A percentile compares a stretch with the other conserved stretches of the same genome.
These are phyloP conservation scores for Cucumis hystrix DNA, from an alignment of 306 rosid genomes.

Conservation along the genomic window DNA sequence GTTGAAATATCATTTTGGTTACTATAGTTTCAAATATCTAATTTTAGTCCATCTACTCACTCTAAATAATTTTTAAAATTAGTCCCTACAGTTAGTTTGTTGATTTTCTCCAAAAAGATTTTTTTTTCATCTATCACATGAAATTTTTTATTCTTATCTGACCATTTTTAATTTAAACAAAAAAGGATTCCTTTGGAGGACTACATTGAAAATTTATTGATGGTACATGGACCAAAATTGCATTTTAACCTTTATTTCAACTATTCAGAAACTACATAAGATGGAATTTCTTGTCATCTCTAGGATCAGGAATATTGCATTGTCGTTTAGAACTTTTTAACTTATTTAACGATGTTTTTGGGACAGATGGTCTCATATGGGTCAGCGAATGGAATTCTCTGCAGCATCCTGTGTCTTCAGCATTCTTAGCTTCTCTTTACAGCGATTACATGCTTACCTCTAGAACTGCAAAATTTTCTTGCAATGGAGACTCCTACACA, in stretches of 20 bases:
- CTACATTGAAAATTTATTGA: too few species aligned
- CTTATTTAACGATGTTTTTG: background rate
- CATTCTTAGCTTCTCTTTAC: slow-evolving; percentile 79
- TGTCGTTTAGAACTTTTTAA: background rate
- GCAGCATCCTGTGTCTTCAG: slow-evolving; percentile 95
- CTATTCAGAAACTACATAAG: slow-evolving; percentile 7
- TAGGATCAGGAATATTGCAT: background rate
- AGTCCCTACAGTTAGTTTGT: too few species aligned
- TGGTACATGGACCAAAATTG: too few species aligned
- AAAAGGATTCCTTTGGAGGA: too few species aligned
- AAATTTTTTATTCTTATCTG: too few species aligned
- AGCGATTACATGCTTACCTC: slow-evolving; percentile 93
- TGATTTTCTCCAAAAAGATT: too few species aligned
- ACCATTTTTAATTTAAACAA: too few species aligned
- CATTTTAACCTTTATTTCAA: background rate
- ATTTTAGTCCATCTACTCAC: too few species aligned
- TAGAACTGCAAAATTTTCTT: slow-evolving; percentile 35
- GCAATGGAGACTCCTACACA: slow-evolving; percentile 41
- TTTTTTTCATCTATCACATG: too few species aligned
- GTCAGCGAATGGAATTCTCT: slow-evolving; percentile 80
- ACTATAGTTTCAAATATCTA: too few species aligned
- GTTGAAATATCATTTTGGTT: too few species aligned
- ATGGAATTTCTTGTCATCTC: background rate
- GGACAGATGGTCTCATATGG: slow-evolving; percentile 72
- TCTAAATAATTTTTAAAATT: too few species aligned